Conservation (phyloP, 305 asterid species). For the Solanum chacoense region DNA sequence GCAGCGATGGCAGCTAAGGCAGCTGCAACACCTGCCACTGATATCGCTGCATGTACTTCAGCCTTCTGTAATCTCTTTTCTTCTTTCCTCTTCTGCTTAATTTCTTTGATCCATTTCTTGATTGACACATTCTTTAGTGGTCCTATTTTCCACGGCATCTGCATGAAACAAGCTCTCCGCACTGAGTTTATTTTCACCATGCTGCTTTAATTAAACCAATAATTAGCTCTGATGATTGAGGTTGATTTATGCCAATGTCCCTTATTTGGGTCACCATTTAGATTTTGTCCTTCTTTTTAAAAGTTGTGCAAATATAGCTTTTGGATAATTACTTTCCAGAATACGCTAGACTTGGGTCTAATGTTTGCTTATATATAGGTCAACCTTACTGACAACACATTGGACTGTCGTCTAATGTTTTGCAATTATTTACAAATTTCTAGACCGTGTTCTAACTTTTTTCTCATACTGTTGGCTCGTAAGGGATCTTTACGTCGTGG, state of each 20-base stretch:
- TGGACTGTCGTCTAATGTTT: background rate
- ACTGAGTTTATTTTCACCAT: background rate
- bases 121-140: slow-evolving; percentile 51
- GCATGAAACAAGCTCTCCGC: slow-evolving; percentile 9
- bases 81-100: slow-evolving; percentile 66
- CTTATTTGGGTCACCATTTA: background rate
- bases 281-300: background rate
- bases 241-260: background rate
- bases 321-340: background rate
- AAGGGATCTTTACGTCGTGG: background rate
- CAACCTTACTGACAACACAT: background rate
- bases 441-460: background rate
- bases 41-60: slow-evolving; percentile 82
- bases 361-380: background rate
- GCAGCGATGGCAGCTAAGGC: slow-evolving; percentile 87
- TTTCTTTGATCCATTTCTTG: slow-evolving; percentile 85
- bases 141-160: slow-evolving; percentile 65
- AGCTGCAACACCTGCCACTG: slow-evolving; percentile 94
- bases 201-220: background rate
- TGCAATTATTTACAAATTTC: background rate
- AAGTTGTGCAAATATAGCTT: background rate
- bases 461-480: background rate
- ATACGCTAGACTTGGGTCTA: background rate
- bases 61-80: slow-evolving; percentile 69
- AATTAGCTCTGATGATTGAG: background rate